Percentiles rank a stretch among this genome's conserved stretches.
phyloP scores from a whole-genome alignment of 345 rosid species.

The Hibiscus tridactylites region DNA sequence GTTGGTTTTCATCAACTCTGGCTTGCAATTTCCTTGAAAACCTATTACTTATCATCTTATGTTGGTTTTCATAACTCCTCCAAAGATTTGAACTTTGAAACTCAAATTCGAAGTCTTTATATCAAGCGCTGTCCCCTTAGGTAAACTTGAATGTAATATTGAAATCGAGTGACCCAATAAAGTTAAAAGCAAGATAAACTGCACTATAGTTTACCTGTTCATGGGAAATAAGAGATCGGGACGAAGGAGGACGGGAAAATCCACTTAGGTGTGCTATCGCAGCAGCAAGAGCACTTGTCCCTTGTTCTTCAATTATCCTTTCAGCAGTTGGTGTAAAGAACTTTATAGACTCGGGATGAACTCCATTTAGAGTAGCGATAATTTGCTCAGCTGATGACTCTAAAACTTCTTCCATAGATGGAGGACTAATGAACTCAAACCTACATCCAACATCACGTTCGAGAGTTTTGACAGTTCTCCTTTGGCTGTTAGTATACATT shows the following conservation, averaged over 20 bases:
- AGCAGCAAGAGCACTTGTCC: conserved; percentile 84
- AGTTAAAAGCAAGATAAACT: background rate
- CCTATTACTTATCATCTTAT: too few species aligned
- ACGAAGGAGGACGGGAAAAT: conserved; percentile 81
- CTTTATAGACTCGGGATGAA: conserved; percentile 71
- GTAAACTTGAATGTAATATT: background rate
- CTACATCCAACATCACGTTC: conserved; percentile 90
- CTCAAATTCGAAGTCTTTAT: background rate
- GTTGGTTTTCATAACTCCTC: background rate
- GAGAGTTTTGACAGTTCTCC: conserved; percentile 77
- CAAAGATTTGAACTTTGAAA: background rate
- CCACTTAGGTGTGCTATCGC: conserved; percentile 93
- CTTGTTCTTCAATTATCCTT: conserved; percentile 62
- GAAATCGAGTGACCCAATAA: background rate
- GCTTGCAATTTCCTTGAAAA: too few species aligned
- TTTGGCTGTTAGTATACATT: conserved; percentile 78
- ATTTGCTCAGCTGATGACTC: conserved; percentile 85
- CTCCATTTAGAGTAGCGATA: conserved; percentile 75
- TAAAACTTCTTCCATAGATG: conserved; percentile 61
- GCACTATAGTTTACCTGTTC: conserved; percentile 52
- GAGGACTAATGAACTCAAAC: conserved; percentile 83
- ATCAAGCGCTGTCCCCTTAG: background rate
- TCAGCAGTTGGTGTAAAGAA: conserved; percentile 80
- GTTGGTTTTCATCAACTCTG: too few species aligned
- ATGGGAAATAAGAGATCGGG: conserved; percentile 83